Base-by-base conservation (phyloP, 2,329 filamentous ascomycete species). In the Trichoderma endophyticum region DNA sequence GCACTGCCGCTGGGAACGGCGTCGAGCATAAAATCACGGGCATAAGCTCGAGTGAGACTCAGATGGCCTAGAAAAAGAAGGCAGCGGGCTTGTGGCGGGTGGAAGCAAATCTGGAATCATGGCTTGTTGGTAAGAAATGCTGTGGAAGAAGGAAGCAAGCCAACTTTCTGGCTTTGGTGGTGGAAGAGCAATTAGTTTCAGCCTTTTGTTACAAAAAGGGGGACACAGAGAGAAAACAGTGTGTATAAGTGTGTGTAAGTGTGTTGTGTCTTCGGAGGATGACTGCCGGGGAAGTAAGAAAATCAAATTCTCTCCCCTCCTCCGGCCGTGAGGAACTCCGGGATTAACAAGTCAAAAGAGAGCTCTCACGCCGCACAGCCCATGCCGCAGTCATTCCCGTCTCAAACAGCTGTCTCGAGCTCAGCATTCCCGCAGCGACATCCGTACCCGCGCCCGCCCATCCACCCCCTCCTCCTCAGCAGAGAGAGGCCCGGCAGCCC, bases 1-100 rank as follows among this genome's bases (percentile, higher is more conserved):
- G 80, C 1, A 84, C 83, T 2, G 84, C 82, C 2, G 86, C 82
- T 0, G 90, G 89, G 6, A 91, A 91, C 84, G 7, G 88, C 83
- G 79, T 92, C 92, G 70, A 92, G 77, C 3, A 89, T 86, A 6
- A 92, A 6, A 92, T 81, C 9, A 93, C 86, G 12, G 91, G 91
- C 75, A 91, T 83, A 5, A 91, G 83, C 78, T 88, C 90, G n/a
- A 92, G 82, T 2, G 88, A 88, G 2, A 92, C 89, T 91, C 90
- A 93, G 0, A 86, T 85, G 7, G 90, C 90, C 79, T 93, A 91
- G 4, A 86, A 87, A 66, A 82, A 73, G 73, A 81, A 86, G 15
- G 81, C 81, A 26, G 74, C 70, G 0, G 82, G 79, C 2, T 79
- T 78, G 14, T 76, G 77, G 73, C 82, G 82, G 72, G 86, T 81